Evolutionary conservation across 495 filamentous ascomycete species (phyloP).

Genomic region (Barbatosphaeria neglecta): DNA sequence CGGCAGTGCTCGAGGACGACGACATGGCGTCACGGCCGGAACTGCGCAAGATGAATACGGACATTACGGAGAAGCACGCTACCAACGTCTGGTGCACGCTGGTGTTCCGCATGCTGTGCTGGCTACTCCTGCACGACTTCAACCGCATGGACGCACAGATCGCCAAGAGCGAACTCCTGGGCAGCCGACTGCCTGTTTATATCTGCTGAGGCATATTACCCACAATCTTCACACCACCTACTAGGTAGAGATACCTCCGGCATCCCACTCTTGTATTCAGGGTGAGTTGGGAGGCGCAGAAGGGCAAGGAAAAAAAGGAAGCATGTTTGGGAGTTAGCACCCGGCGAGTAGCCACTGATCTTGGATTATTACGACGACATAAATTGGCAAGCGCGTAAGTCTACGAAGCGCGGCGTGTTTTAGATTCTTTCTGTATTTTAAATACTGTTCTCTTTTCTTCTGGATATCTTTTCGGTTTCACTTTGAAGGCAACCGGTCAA

Average conservation of each 20-base stretch:
- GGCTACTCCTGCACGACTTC: conserved; percentile 40
- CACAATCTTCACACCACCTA: no score
- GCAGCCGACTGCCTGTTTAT: conserved; percentile 38
- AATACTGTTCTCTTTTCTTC: no score
- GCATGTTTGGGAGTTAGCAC: no score
- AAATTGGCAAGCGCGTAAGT: no score
- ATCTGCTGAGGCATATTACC: conserved; percentile 19
- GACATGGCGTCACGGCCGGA: not conserved
- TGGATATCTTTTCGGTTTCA: no score
- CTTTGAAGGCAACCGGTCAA: no score
- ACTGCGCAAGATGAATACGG: not conserved
- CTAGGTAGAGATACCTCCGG: no score
- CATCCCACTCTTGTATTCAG: no score
- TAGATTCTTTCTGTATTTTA: not conserved
- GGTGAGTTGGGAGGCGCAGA: not conserved
- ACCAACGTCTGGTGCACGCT: conserved; percentile 32
- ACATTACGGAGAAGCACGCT: conserved; percentile 7
- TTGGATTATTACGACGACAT: no score
- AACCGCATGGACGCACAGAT: conserved; percentile 34
- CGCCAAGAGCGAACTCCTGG: conserved; percentile 31
- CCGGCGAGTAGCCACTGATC: no score
- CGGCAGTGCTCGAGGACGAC: not conserved
- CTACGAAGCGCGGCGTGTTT: not conserved
- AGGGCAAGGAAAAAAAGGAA: not conserved
- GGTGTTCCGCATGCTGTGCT: conserved; percentile 41